phyloP scores from a whole-genome alignment of 2,329 filamentous ascomycete species.

The Fusarium subglutinans region DNA sequence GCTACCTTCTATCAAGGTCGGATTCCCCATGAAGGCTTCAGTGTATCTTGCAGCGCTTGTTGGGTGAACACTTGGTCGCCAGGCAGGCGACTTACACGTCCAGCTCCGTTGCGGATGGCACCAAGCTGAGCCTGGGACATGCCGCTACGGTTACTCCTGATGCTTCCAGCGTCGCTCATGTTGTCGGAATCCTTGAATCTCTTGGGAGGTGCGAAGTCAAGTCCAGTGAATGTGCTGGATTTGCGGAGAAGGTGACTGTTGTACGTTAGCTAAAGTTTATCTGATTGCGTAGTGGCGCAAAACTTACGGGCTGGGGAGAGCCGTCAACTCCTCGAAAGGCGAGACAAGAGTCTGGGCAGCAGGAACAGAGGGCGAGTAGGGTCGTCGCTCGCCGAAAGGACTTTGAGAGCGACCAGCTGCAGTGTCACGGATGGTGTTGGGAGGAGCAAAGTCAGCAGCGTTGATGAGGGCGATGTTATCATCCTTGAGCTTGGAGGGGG shows the following conservation, averaged over 20 bases:
- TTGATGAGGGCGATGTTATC: slow-evolving; percentile 76
- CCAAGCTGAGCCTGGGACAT: slow-evolving; percentile 75
- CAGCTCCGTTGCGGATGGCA: slow-evolving; percentile 83
- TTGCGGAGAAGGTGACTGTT: slow-evolving; percentile 76
- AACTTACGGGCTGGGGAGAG: slow-evolving; percentile 91
- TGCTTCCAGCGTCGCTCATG: slow-evolving; percentile 73
- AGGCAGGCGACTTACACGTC: slow-evolving; percentile 86
- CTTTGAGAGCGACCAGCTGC: slow-evolving; percentile 74
- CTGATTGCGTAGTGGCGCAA: background rate
- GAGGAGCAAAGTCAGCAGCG: slow-evolving; percentile 88
- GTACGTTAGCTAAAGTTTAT: slow-evolving; percentile 39
- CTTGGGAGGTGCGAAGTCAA: slow-evolving; percentile 83
- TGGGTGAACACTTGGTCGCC: slow-evolving; percentile 82
- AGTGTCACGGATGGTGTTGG: slow-evolving; percentile 71
- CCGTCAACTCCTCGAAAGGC: slow-evolving; percentile 85
- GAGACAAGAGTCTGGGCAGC: slow-evolving; percentile 82
- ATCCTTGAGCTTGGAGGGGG: slow-evolving; percentile 84
- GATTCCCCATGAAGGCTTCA: slow-evolving; percentile 70
- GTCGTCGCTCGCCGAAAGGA: slow-evolving; percentile 69
- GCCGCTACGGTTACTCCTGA: slow-evolving; percentile 72
- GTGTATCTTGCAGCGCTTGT: slow-evolving; percentile 68
- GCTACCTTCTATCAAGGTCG: slow-evolving; percentile 49
- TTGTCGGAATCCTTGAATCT: slow-evolving; percentile 72
- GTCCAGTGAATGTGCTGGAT: slow-evolving; percentile 78
- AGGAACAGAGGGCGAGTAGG: slow-evolving; percentile 79